Percentiles rank a stretch among this genome's conserved stretches.
Evolutionary conservation across 2,329 filamentous ascomycete genomes (phyloP).

Genomic region (Botrytis squamosa): DNA sequence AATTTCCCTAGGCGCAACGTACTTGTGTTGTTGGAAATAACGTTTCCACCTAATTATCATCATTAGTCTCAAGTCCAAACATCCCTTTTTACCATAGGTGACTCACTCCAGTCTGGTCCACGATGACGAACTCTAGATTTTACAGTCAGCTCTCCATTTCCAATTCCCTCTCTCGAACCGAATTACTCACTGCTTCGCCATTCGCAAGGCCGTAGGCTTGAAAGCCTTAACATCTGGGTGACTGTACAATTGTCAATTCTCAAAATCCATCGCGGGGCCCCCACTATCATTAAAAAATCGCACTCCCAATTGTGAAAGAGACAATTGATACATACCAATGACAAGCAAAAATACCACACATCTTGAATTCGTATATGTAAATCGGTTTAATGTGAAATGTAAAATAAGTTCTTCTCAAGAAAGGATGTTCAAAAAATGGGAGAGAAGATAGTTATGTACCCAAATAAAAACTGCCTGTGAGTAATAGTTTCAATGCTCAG

Average conservation of each 20-base stretch:
- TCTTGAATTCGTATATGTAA: conserved; percentile 21
- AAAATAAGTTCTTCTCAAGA: background rate
- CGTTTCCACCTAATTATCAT: conserved; percentile 58
- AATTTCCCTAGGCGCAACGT: conserved; percentile 40
- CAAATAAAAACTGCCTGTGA: background rate
- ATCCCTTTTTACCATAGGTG: background rate
- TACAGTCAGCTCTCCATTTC: conserved; percentile 2
- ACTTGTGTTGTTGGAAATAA: conserved; percentile 90
- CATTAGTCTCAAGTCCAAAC: conserved; percentile 16
- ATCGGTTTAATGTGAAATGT: background rate
- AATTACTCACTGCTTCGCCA: conserved; percentile 80
- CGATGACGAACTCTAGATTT: conserved; percentile 60
- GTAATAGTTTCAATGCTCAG: conserved; percentile 12
- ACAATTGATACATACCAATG: conserved; percentile 47
- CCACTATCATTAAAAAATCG: conserved; percentile 16
- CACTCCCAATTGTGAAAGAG: conserved; percentile 1
- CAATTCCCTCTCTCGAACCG: background rate
- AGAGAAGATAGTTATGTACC: background rate
- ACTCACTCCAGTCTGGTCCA: conserved; percentile 87
- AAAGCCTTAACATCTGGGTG: conserved; percentile 83
- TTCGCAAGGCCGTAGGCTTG: conserved; percentile 89
- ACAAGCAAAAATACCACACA: conserved; percentile 71
- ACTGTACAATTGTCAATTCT: conserved; percentile 57
- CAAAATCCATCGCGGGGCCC: conserved; percentile 25
- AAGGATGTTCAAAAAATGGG: background rate